A percentile compares a stretch with the other conserved stretches of the same genome.
These are phyloP conservation scores for Candida taoyuanica DNA, from an alignment of 805 yeast species.

Conservation along the genomic window DNA sequence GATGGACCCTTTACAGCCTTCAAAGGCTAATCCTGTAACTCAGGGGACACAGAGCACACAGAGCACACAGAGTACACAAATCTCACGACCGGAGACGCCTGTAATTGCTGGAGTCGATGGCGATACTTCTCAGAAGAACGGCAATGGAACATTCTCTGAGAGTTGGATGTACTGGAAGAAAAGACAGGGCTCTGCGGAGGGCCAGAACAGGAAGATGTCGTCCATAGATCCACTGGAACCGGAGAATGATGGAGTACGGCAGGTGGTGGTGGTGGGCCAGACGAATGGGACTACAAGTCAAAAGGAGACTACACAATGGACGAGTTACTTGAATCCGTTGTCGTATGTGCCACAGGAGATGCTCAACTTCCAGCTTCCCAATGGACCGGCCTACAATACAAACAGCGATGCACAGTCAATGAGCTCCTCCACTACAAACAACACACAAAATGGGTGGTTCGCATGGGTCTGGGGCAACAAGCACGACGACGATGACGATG, in stretches of 20 bases:
- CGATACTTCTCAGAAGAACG: too few relatives aligned
- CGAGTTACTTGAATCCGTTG: constrained; percentile 12
- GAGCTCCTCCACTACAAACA: neutral
- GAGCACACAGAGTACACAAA: too few relatives aligned
- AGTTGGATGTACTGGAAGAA: constrained; percentile 25
- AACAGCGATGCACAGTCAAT: neutral
- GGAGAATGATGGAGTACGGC: neutral
- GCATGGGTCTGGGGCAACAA: constrained; percentile 15
- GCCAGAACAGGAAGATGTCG: constrained; percentile 12
- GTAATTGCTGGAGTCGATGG: too few relatives aligned
- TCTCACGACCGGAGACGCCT: too few relatives aligned
- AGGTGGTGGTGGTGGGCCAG: too few relatives aligned
- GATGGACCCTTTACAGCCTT: too few relatives aligned
- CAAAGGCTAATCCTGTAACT: too few relatives aligned
- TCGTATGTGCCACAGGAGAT: constrained; percentile 6
- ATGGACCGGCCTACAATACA: neutral
- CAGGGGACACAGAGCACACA: too few relatives aligned
- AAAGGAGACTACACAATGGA: neutral
- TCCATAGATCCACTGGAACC: constrained; percentile 17
- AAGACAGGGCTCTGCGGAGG: constrained; percentile 22
- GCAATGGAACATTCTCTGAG: too few relatives aligned
- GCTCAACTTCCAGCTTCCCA: constrained; percentile 3
- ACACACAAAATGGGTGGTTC: constrained; percentile 11
- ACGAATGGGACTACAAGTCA: neutral
- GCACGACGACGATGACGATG: constrained; percentile 9